Percentiles rank a stretch among this genome's conserved stretches.
phyloP scores from a whole-genome alignment of 306 rosid genomes.

The Cyamopsis tetragonoloba region DNA sequence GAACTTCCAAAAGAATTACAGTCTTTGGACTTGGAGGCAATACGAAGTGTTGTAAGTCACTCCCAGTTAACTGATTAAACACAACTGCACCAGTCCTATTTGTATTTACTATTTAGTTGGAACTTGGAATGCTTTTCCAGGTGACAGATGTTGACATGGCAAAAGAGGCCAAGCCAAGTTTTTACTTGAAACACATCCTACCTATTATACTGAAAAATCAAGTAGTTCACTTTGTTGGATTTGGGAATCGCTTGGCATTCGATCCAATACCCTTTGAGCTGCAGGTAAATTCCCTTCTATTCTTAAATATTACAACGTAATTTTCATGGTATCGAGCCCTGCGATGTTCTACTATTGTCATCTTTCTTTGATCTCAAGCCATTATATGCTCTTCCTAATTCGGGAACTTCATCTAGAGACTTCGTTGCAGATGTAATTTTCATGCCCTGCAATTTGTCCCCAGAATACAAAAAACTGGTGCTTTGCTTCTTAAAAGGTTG shows the following conservation, averaged over 20 bases:
- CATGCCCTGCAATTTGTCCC: conserved; percentile 91
- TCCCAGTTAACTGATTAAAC: neutral
- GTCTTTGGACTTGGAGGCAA: conserved; percentile 86
- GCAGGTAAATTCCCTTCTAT: conserved; percentile 62
- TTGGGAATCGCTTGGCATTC: conserved; percentile 96
- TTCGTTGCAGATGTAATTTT: conserved; percentile 99
- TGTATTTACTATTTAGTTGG: conserved; percentile 20
- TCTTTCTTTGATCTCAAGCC: conserved; percentile 28
- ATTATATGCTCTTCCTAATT: conserved; percentile 65
- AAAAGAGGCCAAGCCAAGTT: conserved; percentile 94
- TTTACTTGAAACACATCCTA: conserved; percentile 71
- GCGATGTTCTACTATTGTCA: conserved; percentile 15
- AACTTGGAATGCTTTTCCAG: conserved; percentile 48
- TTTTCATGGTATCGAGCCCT: conserved; percentile 25
- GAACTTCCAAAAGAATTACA: conserved; percentile 78
- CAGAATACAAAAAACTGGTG: conserved; percentile 88
- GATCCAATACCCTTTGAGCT: conserved; percentile 80
- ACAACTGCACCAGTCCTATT: neutral
- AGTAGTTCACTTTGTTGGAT: conserved; percentile 85
- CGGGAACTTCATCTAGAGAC: conserved; percentile 89
- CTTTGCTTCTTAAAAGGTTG: conserved; percentile 81
- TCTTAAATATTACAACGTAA: conserved; percentile 11
- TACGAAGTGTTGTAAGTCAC: conserved; percentile 77
- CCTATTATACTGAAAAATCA: conserved; percentile 78
- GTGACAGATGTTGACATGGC: conserved; percentile 78